These are phyloP conservation scores for Zalaria obscura DNA, from an alignment of 2,329 filamentous ascomycete genomes.

Conservation along the genomic window DNA sequence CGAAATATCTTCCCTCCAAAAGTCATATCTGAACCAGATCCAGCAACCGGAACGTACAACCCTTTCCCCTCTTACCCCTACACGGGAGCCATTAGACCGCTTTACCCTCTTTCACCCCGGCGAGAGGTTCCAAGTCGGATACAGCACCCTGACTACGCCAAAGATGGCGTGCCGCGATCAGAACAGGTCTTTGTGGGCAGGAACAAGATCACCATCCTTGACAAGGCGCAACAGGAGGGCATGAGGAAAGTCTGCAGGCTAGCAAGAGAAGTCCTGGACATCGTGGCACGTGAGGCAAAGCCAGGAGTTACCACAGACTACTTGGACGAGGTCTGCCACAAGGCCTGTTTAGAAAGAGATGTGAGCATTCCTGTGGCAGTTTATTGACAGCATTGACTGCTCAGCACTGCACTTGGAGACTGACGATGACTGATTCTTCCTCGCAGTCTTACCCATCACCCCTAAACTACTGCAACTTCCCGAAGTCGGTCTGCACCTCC, in stretches of 20 bases:
- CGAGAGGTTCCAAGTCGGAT: slow-evolving; percentile 69
- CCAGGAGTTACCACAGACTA: slow-evolving; percentile 95
- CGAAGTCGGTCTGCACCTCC: slow-evolving; percentile 95
- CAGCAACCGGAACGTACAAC: slow-evolving; percentile 81
- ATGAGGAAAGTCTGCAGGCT: slow-evolving; percentile 89
- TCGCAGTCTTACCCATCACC: slow-evolving; percentile 85
- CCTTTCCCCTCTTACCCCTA: slow-evolving; percentile 81
- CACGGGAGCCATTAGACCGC: slow-evolving; percentile 68
- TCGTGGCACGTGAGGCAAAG: slow-evolving; percentile 66
- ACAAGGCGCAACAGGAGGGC: slow-evolving; percentile 64
- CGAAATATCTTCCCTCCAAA: slow-evolving; percentile 62
- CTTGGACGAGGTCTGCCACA: slow-evolving; percentile 88
- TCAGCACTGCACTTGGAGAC: neutral
- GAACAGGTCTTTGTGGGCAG: slow-evolving; percentile 49
- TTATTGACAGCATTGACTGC: slow-evolving; percentile 1
- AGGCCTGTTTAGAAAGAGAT: slow-evolving; percentile 83
- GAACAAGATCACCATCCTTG: slow-evolving; percentile 72
- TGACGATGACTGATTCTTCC: neutral
- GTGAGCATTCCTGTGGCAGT: slow-evolving; percentile 37
- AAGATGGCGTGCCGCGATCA: slow-evolving; percentile 60
- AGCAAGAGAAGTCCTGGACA: slow-evolving; percentile 82
- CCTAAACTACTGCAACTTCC: slow-evolving; percentile 89
- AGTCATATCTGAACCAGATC: slow-evolving; percentile 79
- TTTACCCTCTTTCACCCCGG: slow-evolving; percentile 51
- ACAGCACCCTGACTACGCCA: slow-evolving; percentile 72